Evolutionary conservation across 768 basidiomycete species (phyloP).

Genomic region (Kwoniella newhampshirensis): DNA sequence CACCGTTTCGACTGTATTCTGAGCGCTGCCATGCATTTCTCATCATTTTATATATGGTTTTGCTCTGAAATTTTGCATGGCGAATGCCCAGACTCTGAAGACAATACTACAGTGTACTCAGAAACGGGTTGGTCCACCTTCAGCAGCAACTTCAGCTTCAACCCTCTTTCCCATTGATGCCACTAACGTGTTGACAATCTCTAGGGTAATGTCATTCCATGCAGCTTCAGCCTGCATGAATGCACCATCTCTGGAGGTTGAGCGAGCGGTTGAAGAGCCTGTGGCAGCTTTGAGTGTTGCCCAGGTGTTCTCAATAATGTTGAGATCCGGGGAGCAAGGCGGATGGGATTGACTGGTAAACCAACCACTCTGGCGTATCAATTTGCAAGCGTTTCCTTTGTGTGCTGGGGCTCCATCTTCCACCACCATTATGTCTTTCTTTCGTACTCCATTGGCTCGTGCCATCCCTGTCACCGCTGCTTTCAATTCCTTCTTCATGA

Average conservation of each 20-base stretch:
- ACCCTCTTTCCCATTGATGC: background rate
- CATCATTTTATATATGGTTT: too few relatives aligned
- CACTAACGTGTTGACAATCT: background rate
- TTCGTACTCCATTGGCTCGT: too few relatives aligned
- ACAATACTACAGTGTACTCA: too few relatives aligned
- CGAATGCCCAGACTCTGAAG: too few relatives aligned
- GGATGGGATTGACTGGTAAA: too few relatives aligned
- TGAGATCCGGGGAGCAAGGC: too few relatives aligned
- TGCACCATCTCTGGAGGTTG: background rate
- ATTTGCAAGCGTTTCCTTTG: background rate
- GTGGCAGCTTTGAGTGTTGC: background rate
- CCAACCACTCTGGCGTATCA: background rate
- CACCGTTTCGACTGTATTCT: too few relatives aligned
- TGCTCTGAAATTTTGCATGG: too few relatives aligned
- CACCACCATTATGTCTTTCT: background rate
- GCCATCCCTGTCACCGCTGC: too few relatives aligned
- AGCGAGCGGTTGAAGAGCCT: too few relatives aligned
- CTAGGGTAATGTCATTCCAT: background rate
- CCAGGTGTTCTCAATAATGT: background rate
- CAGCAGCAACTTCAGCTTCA: background rate
- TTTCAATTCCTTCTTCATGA: too few relatives aligned
- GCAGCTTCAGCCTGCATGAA: background rate
- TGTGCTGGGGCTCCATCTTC: slow-evolving; percentile 2
- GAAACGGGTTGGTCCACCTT: background rate
- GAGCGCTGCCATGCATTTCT: too few relatives aligned